Evolutionary conservation across 2,329 filamentous ascomycete species (phyloP), one percentile per base, ranked within the genome.

Genomic region (Fusarium goolgardi): DNA sequence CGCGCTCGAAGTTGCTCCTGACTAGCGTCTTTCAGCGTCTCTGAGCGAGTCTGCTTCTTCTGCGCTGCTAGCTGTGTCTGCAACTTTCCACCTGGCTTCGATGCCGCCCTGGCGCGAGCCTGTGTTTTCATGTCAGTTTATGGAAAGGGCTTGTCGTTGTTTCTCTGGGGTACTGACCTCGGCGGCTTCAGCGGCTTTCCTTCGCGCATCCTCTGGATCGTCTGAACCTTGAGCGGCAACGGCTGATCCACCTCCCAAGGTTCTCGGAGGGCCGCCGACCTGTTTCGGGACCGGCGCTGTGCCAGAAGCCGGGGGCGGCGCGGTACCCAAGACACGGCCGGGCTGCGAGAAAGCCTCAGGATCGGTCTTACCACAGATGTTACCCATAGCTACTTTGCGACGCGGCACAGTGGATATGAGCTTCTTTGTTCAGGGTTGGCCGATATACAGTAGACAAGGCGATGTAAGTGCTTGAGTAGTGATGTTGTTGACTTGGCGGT

Each of bases 291-390:
- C 83, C 74, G 84, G 82, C 59, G 83, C 85, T 68, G 82, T 86
- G 58, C 78, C 78, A 65, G 75, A 82, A 69, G 76, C 83, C 65
- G 81, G 78, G 78, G 75, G 83, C 18, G 74, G 71, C 27, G 74
- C 82, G 37, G 88, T 83, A 70, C 88, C 90, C 55, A 97, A 84
- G 37, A 88, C 86, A 55, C 92, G 91, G 62, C 93, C 93, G 49
- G 91, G 90, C 55, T 87, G 86, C 53, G 87, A 81, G 81, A 94
- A 96, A 78, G 87, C 83, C 72, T 91, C 88, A 66, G 86, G 81
- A 32, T 87, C 78, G 89, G 92, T 85, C 78, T 93, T 94, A 77
- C 93, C 92, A 82, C 92, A 97, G 80, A 93, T 85, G 78, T 93
- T 95, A 62, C 94, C 94, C 94, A 97, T 97, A 69, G 61, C 57